These are phyloP conservation scores for Fusarium sp. DNA, from an alignment of 2,329 filamentous ascomycete species.

Conservation along the genomic window DNA sequence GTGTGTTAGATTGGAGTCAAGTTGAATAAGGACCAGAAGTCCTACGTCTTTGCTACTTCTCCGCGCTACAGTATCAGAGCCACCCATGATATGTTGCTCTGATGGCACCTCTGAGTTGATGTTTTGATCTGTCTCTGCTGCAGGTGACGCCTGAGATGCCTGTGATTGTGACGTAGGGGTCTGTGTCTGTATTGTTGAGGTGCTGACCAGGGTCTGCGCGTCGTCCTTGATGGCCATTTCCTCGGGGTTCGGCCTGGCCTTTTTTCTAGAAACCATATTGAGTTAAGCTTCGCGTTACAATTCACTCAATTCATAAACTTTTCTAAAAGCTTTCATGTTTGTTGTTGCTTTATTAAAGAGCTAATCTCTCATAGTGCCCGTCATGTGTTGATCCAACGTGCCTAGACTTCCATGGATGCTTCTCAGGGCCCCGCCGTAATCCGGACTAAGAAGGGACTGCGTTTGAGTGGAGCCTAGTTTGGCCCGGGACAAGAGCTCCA, in stretches of 20 bases:
- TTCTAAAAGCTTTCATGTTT: conserved; percentile 11
- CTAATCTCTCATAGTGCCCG: conserved; percentile 15
- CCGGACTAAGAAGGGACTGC: background rate
- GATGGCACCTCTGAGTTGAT: conserved; percentile 29
- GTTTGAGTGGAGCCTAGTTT: conserved; percentile 5
- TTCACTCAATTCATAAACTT: conserved; percentile 16
- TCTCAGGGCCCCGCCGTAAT: conserved; percentile 7
- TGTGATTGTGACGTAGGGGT: conserved; percentile 46
- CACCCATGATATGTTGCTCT: conserved; percentile 30
- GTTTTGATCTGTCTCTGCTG: conserved; percentile 32
- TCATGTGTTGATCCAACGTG: conserved; percentile 41
- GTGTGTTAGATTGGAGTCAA: conserved; percentile 9
- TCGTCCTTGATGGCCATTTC: conserved; percentile 31
- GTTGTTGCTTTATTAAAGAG: conserved; percentile 17
- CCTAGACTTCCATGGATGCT: conserved; percentile 17
- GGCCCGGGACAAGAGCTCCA: conserved; percentile 2
- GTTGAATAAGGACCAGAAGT: background rate
- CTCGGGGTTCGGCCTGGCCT: conserved; percentile 47
- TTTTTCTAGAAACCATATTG: conserved; percentile 51
- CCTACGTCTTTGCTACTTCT: conserved; percentile 34
- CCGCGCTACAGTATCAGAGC: conserved; percentile 4
- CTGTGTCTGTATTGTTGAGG: conserved; percentile 27
- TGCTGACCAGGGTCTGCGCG: conserved; percentile 27
- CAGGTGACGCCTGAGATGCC: conserved; percentile 35
- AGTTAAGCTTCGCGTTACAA: background rate